A percentile compares a stretch with the other conserved stretches of the same genome.
Conservation (phyloP, 768 basidiomycete species). For the Xerocomus potaroensis region DNA sequence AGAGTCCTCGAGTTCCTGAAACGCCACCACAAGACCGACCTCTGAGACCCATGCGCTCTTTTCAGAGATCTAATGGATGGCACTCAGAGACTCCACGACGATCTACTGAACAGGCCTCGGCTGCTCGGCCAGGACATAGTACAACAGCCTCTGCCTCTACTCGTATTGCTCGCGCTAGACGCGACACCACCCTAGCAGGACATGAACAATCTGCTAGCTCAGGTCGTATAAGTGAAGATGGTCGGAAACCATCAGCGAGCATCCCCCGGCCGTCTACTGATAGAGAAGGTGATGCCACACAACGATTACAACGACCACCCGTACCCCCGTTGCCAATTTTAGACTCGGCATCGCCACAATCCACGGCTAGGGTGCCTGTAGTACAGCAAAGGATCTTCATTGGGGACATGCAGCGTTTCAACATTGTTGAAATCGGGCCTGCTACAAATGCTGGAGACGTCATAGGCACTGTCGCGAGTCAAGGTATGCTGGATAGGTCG, state of each 20-base stretch:
- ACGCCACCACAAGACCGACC: constrained; percentile 19
- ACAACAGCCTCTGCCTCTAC: constrained; percentile 26
- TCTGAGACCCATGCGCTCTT: constrained; percentile 54
- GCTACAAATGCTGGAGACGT: constrained; percentile 72
- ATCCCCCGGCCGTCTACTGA: constrained; percentile 22
- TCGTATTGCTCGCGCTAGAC: constrained; percentile 15
- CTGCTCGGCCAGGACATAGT: constrained; percentile 34
- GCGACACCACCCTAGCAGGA: constrained; percentile 9
- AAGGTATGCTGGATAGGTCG: constrained; percentile 62
- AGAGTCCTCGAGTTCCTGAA: constrained; percentile 18
- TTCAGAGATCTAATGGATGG: constrained; percentile 47
- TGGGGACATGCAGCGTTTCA: constrained; percentile 69
- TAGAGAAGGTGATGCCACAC: constrained; percentile 19
- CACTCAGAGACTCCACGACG: constrained; percentile 33
- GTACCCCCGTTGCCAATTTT: constrained; percentile 36
- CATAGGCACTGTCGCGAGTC: constrained; percentile 55
- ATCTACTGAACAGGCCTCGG: constrained; percentile 27
- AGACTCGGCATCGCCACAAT: constrained; percentile 33
- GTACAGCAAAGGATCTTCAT: constrained; percentile 74
- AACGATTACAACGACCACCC: constrained; percentile 31
- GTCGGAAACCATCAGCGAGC: constrained; percentile 17
- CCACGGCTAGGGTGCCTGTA: constrained; percentile 26
- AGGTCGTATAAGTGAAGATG: constrained; percentile 26
- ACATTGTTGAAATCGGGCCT: constrained; percentile 66
- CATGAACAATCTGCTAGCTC: constrained; percentile 18